Percentiles rank a stretch among this genome's conserved stretches.
Evolutionary conservation across 768 basidiomycete genomes (phyloP).

Genomic region (Clitopilus passeckerianus): DNA sequence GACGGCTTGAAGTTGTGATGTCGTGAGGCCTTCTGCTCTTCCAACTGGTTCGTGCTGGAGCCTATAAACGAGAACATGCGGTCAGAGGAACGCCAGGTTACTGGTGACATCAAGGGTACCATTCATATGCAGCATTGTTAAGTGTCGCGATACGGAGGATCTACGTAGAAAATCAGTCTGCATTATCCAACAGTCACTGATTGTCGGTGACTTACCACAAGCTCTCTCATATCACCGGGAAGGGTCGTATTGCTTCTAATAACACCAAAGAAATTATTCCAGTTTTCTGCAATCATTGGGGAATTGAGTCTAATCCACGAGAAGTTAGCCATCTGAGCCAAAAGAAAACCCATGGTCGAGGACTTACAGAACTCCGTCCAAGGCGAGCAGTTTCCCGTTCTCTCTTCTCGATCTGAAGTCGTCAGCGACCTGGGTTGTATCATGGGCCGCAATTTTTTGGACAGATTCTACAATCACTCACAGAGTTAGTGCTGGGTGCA

Average conservation of each 20-base stretch:
- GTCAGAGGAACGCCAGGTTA: not conserved
- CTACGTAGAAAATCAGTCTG: conserved; percentile 4
- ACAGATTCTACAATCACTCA: not conserved
- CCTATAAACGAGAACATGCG: conserved; percentile 8
- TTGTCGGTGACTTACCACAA: conserved; percentile 19
- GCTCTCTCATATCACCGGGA: conserved; percentile 28
- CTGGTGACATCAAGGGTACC: conserved; percentile 8
- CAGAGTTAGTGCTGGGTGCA: conserved; percentile 24
- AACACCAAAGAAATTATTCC: conserved; percentile 27
- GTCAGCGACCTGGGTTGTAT: conserved; percentile 27
- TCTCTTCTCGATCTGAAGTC: conserved; percentile 26
- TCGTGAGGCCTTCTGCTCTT: conserved; percentile 23
- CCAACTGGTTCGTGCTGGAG: conserved; percentile 26
- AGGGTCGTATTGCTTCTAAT: conserved; percentile 23
- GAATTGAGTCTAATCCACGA: conserved; percentile 18
- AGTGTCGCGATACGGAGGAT: conserved; percentile 23
- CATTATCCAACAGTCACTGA: not conserved
- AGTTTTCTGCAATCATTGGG: conserved; percentile 22
- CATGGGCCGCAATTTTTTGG: not conserved
- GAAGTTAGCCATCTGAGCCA: not conserved
- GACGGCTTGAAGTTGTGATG: conserved; percentile 19
- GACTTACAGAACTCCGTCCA: conserved; percentile 33
- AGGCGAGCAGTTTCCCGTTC: conserved; percentile 28
- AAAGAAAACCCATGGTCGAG: not conserved
- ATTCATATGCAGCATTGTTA: conserved; percentile 23